Evolutionary conservation across 768 basidiomycete species (phyloP).

Genomic region (Asterophora parasitica): DNA sequence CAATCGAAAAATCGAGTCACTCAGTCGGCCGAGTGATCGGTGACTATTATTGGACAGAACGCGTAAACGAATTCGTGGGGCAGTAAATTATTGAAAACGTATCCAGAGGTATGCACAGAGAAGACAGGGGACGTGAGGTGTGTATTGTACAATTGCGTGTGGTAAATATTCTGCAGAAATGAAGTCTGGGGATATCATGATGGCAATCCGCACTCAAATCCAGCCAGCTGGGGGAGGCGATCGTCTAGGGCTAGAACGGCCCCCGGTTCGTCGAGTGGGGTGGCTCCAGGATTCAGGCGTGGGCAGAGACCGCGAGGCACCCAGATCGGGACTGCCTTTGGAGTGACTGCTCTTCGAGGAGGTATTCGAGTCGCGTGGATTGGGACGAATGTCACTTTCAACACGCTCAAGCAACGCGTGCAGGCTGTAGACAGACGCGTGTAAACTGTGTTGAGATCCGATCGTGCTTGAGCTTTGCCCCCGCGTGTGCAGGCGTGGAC

Average conservation of each 20-base stretch:
- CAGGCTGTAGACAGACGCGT: conserved; percentile 54
- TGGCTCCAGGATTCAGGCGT: conserved; percentile 45
- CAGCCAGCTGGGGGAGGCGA: conserved; percentile 43
- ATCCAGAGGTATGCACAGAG: conserved; percentile 1
- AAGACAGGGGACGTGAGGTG: neutral
- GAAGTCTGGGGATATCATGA: neutral
- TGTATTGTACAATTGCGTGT: neutral
- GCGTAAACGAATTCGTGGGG: too few species aligned
- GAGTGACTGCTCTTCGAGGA: conserved; percentile 16
- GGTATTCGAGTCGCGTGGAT: conserved; percentile 15
- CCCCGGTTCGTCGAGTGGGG: conserved; percentile 24
- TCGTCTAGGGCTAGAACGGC: conserved; percentile 23
- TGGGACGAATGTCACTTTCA: conserved; percentile 30
- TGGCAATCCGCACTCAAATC: conserved; percentile 28
- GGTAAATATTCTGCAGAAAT: neutral
- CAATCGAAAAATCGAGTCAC: conserved; percentile 8
- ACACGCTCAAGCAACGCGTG: conserved; percentile 55
- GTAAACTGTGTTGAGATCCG: conserved; percentile 41
- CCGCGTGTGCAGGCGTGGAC: conserved; percentile 35
- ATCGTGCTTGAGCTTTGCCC: conserved; percentile 33
- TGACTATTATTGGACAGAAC: too few species aligned
- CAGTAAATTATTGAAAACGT: neutral
- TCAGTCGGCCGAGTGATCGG: neutral
- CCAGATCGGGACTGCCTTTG: conserved; percentile 16
- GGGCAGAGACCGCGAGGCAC: conserved; percentile 28